Evolutionary conservation across 1,284 basidiomycete genomes (phyloP), one percentile per base, ranked within the genome.

Genomic region (Cutaneotrichosporon spelunceum): DNA sequence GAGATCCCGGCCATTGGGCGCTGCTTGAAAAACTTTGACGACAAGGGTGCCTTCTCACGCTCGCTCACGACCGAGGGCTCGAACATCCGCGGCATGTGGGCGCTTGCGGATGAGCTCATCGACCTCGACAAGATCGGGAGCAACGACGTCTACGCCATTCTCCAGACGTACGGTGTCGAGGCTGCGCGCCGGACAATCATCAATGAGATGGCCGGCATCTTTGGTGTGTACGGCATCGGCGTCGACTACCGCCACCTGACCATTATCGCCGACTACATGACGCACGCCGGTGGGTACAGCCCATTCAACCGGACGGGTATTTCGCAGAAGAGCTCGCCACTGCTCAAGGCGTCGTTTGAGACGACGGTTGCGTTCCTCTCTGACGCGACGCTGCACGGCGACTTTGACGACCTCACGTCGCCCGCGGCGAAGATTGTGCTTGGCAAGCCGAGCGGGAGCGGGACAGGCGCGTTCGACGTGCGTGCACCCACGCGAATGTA

Each of bases 181-280:
- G 95, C 96, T 79, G 96, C 95, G 26, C 88, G 96, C 47, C 87
- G 88, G 29, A 88, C 92, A n/a, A 91, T 99, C 44, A 75, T 78
- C 61, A 83, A 84, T 62, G 95, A 99, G 79, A 91, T 99, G 81
- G 84, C 88, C 50, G 87, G 86, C 42, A 93, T 99, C 58, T 99
- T 99, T 79, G 88, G 86, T n/a, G 93, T 90, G 4, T 99, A 99
- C 81, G 95, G 90, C 75, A 99, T 99, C 74, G 91, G 90, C 64
- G 96, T 99, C 59, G 89, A 98, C 79, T 87, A 86, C 70, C 87
- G 96, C 60, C 96, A 99, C 83, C 83, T 99, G 59, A 93, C 94
- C 73, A 84, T 99, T 64, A 97, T 99, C 75, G 96, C 96, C 34
- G 96, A 99, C 79, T 99, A 99, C 78, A 97, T 97, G 93, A 99